Evolutionary conservation across 306 rosid genomes (phyloP), one percentile per base, ranked within the genome.

Genomic region (Dryas octopetala): DNA sequence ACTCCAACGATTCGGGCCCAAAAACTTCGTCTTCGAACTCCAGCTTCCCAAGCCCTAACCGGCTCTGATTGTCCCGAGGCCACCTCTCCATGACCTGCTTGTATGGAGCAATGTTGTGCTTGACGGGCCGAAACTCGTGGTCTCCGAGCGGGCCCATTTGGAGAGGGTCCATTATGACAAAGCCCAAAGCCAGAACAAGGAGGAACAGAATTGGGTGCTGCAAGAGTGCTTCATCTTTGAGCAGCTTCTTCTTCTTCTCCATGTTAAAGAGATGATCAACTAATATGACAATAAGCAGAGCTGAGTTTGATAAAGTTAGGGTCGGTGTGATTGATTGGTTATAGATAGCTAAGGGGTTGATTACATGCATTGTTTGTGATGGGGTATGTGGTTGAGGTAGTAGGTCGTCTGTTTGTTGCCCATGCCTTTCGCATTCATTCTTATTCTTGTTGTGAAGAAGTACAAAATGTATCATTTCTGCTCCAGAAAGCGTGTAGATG

Each of bases 1-100:
- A 92, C 80, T 95, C 98, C 65, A 91, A 75, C 2, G 97, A 95
- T 70, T 91, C 98, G 11, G 98, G 98, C 48, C 98, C 98, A 58
- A 87, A 95, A 1, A 91, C 91, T 85, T 95, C 77, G 10, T 92
- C 76, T 71, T 85, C 75, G 68, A 90, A 95, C 78, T 85, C 90
- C 65, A 83, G 77, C 65, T 86, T 91, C 15, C 93, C 97, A 38
- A 74, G 76, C 49, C 87, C 96, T 45, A 95, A 68, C 62, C 84
- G 79, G 79, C 97, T 91, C 26, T 79, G 78, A 74, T 88, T 95
- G 78, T 95, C 98, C 60, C 87, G 86, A 0, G 97, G 97, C 98
- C 98, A 90, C 6, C 8, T 85, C 74, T 84, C 71, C 85, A 95
- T 91, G 74, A 95, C 97, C 76, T 88, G 79, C 58, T 89, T 83